Evolutionary conservation across 768 basidiomycete species (phyloP).

Genomic region (Chalciporus piperatus): DNA sequence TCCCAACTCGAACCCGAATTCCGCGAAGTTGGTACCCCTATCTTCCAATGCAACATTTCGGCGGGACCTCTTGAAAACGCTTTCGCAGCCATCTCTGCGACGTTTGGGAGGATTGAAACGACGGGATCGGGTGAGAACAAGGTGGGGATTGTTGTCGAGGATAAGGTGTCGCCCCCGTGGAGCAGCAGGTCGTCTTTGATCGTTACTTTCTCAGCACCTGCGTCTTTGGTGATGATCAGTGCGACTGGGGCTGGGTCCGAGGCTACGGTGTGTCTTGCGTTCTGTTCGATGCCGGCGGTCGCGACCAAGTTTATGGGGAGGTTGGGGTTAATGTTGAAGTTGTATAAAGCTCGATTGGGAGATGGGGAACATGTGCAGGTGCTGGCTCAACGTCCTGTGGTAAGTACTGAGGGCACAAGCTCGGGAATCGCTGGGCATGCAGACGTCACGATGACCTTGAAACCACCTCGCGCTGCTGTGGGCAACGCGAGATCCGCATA

Average conservation of each 20-base stretch:
- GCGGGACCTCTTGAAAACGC: slow-evolving; percentile 2
- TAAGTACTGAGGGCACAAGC: background rate
- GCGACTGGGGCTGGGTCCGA: background rate
- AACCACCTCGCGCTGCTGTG: background rate
- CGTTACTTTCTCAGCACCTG: slow-evolving; percentile 19
- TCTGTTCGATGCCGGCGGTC: slow-evolving; percentile 10
- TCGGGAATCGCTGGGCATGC: background rate
- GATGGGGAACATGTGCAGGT: slow-evolving; percentile 18
- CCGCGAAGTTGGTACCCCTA: slow-evolving; percentile 3
- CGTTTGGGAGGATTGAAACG: slow-evolving; percentile 19
- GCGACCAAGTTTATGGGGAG: slow-evolving; percentile 7
- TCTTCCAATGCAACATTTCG: slow-evolving; percentile 21
- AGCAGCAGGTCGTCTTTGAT: slow-evolving; percentile 15
- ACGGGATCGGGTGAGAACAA: slow-evolving; percentile 19
- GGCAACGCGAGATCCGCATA: background rate
- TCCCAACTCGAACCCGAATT: slow-evolving; percentile 10
- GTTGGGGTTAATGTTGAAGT: slow-evolving; percentile 13
- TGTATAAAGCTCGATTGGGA: slow-evolving; percentile 15
- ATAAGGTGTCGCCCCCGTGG: slow-evolving; percentile 11
- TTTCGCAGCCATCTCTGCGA: slow-evolving; percentile 21
- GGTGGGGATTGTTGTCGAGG: slow-evolving; percentile 9
- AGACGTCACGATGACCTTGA: background rate
- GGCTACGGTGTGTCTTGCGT: slow-evolving; percentile 12
- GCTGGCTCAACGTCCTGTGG: slow-evolving; percentile 14
- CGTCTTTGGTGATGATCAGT: slow-evolving; percentile 12